Evolutionary conservation across 192 early-diverging fungal species (phyloP).

Genomic region (Coemansia sp.): DNA sequence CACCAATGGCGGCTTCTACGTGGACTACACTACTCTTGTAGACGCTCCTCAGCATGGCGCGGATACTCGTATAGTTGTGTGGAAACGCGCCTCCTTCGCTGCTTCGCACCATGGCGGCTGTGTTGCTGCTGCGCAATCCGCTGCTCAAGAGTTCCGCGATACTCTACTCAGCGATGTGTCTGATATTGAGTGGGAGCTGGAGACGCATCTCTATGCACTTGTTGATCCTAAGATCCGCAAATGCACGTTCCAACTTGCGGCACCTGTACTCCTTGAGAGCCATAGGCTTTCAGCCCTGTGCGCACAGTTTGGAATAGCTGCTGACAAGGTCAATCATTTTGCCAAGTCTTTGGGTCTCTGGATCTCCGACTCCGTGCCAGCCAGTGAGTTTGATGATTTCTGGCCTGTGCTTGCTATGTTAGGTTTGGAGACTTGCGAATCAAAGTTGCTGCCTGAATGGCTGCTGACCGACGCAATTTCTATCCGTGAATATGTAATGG

Average conservation of each 20-base stretch:
- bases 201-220: conserved; percentile 15
- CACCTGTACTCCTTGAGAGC: conserved; percentile 15
- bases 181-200: conserved; percentile 27
- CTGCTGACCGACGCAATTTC: conserved; percentile 5
- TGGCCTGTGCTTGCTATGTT: not conserved
- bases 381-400: not conserved
- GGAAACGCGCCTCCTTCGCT: too few species aligned
- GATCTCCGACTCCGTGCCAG: not conserved
- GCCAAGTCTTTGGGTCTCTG: conserved; percentile 13
- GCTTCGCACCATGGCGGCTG: not conserved
- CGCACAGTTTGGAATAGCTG: not conserved
- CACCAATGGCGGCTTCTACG: not conserved
- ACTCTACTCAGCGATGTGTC: not conserved
- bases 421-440: not conserved
- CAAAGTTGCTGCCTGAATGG: conserved; percentile 11
- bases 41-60: not conserved
- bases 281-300: conserved; percentile 7
- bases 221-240: conserved; percentile 10
- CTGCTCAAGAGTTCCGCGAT: conserved; percentile 13
- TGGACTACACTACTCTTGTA: conserved; percentile 8
- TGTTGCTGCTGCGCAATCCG: not conserved
- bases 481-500: conserved; percentile 27
- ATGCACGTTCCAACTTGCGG: conserved; percentile 18
- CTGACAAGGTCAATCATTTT: not conserved
- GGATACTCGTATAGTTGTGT: too few species aligned